Evolutionary conservation across 2,329 filamentous ascomycete genomes (phyloP).

Genomic region (Hypoxylon sp.): DNA sequence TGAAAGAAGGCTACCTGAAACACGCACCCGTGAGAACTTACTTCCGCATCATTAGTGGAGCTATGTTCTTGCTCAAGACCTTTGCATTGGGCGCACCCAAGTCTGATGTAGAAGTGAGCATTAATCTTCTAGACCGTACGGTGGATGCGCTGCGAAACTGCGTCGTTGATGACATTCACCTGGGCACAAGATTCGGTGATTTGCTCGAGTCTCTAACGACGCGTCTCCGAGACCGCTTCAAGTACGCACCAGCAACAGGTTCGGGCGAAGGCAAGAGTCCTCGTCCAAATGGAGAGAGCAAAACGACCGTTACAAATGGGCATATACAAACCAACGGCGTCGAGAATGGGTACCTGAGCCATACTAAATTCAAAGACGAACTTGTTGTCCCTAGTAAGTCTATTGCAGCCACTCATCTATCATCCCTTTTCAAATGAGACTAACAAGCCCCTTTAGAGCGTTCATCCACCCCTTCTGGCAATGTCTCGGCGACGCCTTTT

Average conservation of each 20-base stretch:
- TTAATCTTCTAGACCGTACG: constrained; percentile 80
- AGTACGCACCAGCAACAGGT: constrained; percentile 69
- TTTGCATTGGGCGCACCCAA: constrained; percentile 86
- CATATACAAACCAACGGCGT: constrained; percentile 52
- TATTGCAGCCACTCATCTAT: not conserved
- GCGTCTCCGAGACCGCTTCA: constrained; percentile 80
- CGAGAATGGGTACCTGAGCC: constrained; percentile 48
- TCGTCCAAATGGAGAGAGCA: constrained; percentile 53
- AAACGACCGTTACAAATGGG: constrained; percentile 46
- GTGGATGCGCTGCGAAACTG: constrained; percentile 82
- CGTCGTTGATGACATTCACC: constrained; percentile 87
- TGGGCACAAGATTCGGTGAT: constrained; percentile 87
- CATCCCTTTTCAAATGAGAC: not conserved
- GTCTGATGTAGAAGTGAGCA: constrained; percentile 81
- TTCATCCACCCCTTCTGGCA: constrained; percentile 61
- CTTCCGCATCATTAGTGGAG: constrained; percentile 87
- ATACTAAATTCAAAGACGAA: constrained; percentile 51
- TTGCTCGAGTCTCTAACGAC: constrained; percentile 84
- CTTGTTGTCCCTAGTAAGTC: constrained; percentile 52
- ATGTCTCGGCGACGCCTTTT: constrained; percentile 75
- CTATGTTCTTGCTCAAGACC: constrained; percentile 87
- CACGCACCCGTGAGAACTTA: constrained; percentile 88
- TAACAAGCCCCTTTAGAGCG: constrained; percentile 54
- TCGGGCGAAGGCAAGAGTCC: constrained; percentile 61
- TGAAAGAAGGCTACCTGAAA: constrained; percentile 82